Conservation (phyloP, 1,139 yeast species). For the Protomyces lactucae-debilis region DNA sequence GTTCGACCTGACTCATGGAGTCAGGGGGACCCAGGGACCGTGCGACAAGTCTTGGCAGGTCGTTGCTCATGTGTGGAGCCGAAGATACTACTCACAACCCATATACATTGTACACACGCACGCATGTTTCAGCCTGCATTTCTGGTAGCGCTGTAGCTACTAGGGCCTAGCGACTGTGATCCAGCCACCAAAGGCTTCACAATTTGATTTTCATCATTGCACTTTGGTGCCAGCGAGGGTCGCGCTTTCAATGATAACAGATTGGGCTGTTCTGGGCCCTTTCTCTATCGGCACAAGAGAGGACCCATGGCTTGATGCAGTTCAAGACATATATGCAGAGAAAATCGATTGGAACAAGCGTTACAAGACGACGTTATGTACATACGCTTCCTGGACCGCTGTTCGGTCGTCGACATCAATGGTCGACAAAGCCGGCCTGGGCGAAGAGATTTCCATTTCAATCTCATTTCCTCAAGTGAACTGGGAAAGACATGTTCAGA, state of each 20-base stretch:
- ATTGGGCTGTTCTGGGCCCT: constrained; percentile 11
- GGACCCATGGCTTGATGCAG: constrained; percentile 13
- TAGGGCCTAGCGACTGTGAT: no score
- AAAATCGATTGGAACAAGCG: not conserved
- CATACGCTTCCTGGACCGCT: not conserved
- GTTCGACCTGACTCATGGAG: no score
- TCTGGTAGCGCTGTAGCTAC: no score
- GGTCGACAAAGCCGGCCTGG: not conserved
- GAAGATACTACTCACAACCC: no score
- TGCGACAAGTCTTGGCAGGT: no score
- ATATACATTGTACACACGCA: no score
- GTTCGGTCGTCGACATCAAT: not conserved
- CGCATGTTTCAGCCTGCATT: no score
- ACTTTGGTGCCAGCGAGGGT: no score
- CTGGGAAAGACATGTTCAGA: not conserved
- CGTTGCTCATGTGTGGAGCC: no score
- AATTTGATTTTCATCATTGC: no score
- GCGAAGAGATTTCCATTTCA: not conserved
- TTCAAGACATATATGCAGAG: not conserved
- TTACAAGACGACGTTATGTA: not conserved
- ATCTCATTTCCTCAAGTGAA: not conserved
- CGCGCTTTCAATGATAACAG: not conserved
- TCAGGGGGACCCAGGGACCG: no score
- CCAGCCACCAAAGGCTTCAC: no score
- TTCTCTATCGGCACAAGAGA: constrained; percentile 15